phyloP scores from a whole-genome alignment of 169 alveolate genomes.

The Eimeria sp. region DNA sequence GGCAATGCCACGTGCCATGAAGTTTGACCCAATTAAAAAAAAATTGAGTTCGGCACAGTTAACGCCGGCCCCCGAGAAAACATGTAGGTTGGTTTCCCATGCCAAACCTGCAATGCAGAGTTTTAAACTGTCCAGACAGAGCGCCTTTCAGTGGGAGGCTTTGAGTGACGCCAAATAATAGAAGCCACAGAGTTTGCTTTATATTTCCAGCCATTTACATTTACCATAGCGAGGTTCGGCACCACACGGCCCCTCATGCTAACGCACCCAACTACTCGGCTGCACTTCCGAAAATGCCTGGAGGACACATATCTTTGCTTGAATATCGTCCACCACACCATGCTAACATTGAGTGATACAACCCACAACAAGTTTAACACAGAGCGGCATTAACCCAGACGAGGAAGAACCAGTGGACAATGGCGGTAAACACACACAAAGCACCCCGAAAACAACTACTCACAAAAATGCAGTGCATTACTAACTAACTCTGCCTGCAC shows the following conservation, averaged over 20 bases:
- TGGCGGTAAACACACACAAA: neutral
- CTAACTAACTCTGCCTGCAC: neutral
- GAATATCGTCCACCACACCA: neutral
- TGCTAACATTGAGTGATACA: neutral
- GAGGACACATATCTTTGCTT: neutral
- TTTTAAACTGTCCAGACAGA: neutral
- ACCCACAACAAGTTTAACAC: neutral
- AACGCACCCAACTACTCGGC: neutral
- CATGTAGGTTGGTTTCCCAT: neutral
- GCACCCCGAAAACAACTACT: neutral
- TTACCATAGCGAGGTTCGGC: neutral
- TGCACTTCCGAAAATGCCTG: neutral
- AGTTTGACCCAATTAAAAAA: neutral
- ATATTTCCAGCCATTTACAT: neutral
- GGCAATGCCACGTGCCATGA: neutral
- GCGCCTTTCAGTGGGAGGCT: neutral
- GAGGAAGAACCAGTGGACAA: neutral
- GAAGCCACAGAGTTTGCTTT: neutral
- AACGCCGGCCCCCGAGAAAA: slow-evolving; percentile 18
- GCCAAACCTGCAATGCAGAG: slow-evolving; percentile 22
- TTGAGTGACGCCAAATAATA: neutral
- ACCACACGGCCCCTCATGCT: neutral
- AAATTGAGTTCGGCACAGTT: neutral
- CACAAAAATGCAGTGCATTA: slow-evolving; percentile 1
- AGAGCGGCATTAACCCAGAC: neutral